Evolutionary conservation across 2,329 filamentous ascomycete genomes (phyloP), one percentile per base, ranked within the genome.

Genomic region (Aciculosporium take): DNA sequence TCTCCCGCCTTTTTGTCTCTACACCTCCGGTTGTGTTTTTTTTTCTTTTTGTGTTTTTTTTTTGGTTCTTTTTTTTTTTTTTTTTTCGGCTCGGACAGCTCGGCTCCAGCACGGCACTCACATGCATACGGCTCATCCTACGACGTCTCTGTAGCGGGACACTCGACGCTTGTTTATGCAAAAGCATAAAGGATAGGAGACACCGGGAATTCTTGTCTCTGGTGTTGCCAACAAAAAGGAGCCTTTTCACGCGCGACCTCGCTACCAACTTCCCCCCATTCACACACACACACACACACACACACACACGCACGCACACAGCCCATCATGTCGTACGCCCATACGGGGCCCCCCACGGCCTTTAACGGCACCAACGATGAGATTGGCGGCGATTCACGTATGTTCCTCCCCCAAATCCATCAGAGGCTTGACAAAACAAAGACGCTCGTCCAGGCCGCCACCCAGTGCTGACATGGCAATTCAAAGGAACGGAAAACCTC

Each of bases 321-420:
- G 7, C 4, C 32, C 45, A 40, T 37, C 40, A 78, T 78, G 74
- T 76, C 73, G 46, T 78, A 80, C 58, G 61, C 68, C 40, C 72
- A 72, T 61, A 61, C 72, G 49, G 76, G 77, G 42, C 58, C 74
- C 35, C 76, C 77, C 30, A 55, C 68, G 49, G 58, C 55, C 45
- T 81, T 79, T 63, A 81, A 81, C 64, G 76, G 75, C 58, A 80
- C 76, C 41, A 62, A 84, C 55, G 48, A 64, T 29, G 68, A 71
- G 46, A 68, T 74, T 43, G 85, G 85, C 53, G 85, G 85, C 57
- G 74, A 93, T 67, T 84, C 84, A 51, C 72, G 84, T 89, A 74
- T 58, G 83, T 56, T 31, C 17, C 27, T 25, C 9, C 9, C 9
- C n/a, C n/a, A n/a, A n/a, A n/a, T n/a, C n/a, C n/a, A n/a, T n/a